Base-by-base conservation (phyloP, 768 basidiomycete genomes). In the Hericium alpestre region DNA sequence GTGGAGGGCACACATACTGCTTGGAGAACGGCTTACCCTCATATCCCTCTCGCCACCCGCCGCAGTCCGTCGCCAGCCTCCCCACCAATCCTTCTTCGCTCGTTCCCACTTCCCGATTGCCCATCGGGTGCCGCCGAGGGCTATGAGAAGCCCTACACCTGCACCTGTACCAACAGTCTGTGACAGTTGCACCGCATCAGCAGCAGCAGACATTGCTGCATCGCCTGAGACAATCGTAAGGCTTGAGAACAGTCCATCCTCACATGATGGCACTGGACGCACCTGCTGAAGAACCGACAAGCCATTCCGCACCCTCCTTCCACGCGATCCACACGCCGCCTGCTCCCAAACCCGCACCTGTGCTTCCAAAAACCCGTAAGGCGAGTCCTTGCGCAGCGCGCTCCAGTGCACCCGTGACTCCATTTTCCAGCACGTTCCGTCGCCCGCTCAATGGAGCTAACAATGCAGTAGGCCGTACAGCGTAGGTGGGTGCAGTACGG, bases 41-140 rank as follows among this genome's bases (percentile, higher is more conserved):
- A 69, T 55, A 38, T 70, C 69, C 32, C 69, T 54, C 55, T 66
- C 66, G 3, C 67, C 62, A 1, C 68, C 67, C 52, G 65, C 60
- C 37, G 58, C 59, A 1, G 68, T 62, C 20, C 69, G 56, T n/a
- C 40, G 25, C 67, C 68, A 70, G 40, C 65, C 68, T 8, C 57
- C 56, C 62, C 63, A 66, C 65, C 65, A 70, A 37, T 49, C 55
- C 49, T 47, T 59, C 57, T 65, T 62, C 38, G 61, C 65, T 41
- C 58, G 62, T 10, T 70, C 65, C 69, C 67, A 70, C 52, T 58
- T 56, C 32, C 63, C 62, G 16, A 68, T 55, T 13, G 63, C 63
- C 59, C 63, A 65, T 38, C 69, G 59, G 43, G 65, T 37, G 2
- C 58, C 62, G 18, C 16, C 47, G 27, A 58, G 57, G 8, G 55